These are phyloP conservation scores for Metarhizium anisopliae DNA, from an alignment of 2,329 filamentous ascomycete genomes.

Conservation along the genomic window DNA sequence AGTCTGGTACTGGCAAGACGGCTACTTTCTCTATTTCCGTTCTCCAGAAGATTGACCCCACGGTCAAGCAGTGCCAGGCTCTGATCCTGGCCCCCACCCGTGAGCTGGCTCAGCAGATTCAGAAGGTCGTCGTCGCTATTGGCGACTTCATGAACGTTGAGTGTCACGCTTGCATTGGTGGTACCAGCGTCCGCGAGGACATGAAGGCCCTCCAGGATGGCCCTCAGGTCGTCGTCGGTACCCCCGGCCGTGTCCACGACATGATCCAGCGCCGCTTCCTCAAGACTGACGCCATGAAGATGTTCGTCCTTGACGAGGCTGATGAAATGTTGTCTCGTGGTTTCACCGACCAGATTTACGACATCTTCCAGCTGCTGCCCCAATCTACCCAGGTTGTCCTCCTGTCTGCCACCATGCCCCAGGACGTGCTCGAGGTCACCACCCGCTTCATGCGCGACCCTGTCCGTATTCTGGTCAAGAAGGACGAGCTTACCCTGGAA, in stretches of 20 bases:
- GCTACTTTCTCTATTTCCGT: conserved; percentile 99
- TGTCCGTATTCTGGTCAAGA: conserved; percentile 98
- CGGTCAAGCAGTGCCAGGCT: conserved; percentile 93
- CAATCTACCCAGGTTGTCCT: conserved; percentile 98
- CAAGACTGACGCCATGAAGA: conserved; percentile 98
- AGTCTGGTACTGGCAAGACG: conserved; percentile 99
- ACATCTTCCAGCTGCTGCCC: conserved; percentile 98
- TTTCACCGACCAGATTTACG: conserved; percentile 99
- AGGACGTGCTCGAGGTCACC: conserved; percentile 98
- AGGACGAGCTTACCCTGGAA: conserved; percentile 98
- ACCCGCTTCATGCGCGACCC: conserved; percentile 99
- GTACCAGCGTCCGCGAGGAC: conserved; percentile 95
- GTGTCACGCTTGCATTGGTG: conserved; percentile 98
- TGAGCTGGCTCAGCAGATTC: conserved; percentile 98
- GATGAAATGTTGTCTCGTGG: conserved; percentile 99
- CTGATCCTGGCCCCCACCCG: conserved; percentile 96
- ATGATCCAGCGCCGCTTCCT: conserved; percentile 99
- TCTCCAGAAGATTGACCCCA: conserved; percentile 96
- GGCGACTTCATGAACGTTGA: conserved; percentile 99
- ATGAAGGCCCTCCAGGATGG: conserved; percentile 97
- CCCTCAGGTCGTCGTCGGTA: conserved; percentile 94
- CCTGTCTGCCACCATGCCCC: conserved; percentile 95
- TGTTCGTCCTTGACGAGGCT: conserved; percentile 98
- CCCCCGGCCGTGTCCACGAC: conserved; percentile 95
- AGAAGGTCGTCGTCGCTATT: conserved; percentile 97